phyloP scores from a whole-genome alignment of 805 yeast genomes.

The Candida sphagnicola region DNA sequence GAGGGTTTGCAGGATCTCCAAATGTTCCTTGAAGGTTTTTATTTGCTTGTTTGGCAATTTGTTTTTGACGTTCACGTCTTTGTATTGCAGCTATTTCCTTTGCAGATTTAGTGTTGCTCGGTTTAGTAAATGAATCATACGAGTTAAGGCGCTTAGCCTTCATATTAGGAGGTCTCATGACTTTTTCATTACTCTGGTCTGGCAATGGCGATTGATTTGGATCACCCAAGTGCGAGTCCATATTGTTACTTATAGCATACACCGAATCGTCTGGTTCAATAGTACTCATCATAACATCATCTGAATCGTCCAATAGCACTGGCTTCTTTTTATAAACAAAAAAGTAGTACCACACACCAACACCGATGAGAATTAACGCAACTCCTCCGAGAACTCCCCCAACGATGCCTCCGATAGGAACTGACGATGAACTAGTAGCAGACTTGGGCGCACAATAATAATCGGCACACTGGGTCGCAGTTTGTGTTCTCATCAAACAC shows the following conservation, averaged over 20 bases:
- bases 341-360: constrained; percentile 21
- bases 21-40: constrained; percentile 11
- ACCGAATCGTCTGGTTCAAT: constrained; percentile 3
- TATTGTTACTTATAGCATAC: constrained; percentile 12
- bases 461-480: constrained; percentile 23
- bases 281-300: constrained; percentile 10
- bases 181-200: not conserved
- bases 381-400: constrained; percentile 42
- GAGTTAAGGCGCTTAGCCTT: constrained; percentile 27
- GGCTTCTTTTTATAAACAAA: constrained; percentile 32
- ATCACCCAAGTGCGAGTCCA: constrained; percentile 14
- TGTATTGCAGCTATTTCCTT: constrained; percentile 11
- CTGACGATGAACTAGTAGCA: constrained; percentile 3
- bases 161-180: constrained; percentile 3
- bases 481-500: constrained; percentile 15
- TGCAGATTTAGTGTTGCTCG: constrained; percentile 11
- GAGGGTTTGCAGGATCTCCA: constrained; percentile 15
- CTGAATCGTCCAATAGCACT: constrained; percentile 22
- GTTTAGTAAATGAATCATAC: constrained; percentile 43
- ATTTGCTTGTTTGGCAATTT: constrained; percentile 10
- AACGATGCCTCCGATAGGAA: constrained; percentile 34
- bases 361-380: constrained; percentile 21
- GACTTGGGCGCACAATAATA: constrained; percentile 18
- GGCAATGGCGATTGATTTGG: constrained; percentile 6
- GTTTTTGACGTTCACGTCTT: constrained; percentile 12